These are phyloP conservation scores for Cenchrus purpureus DNA, from an alignment of 176 grass and related monocot species.

Conservation along the genomic window DNA sequence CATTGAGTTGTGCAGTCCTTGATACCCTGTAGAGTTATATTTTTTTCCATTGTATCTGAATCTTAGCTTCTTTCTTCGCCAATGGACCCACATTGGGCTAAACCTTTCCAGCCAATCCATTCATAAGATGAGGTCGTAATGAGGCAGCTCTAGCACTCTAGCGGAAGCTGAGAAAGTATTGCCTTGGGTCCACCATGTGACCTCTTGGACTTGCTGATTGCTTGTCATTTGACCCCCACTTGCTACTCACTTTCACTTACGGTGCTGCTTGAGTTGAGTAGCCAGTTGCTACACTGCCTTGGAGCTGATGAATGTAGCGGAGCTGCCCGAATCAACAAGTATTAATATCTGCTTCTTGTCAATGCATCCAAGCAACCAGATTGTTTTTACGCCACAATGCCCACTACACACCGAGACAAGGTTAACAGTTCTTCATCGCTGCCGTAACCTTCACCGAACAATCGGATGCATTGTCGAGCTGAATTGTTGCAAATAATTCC, in stretches of 20 bases:
- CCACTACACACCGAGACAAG: fast-evolving
- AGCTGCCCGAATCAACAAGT: background rate
- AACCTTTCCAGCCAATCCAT: background rate
- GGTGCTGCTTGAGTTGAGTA: too few relatives aligned
- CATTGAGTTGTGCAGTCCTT: background rate
- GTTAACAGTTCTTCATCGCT: background rate
- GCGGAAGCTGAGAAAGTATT: background rate
- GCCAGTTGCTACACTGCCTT: fast-evolving
- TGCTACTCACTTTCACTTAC: background rate
- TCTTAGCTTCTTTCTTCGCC: fast-evolving
- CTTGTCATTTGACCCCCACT: fast-evolving
- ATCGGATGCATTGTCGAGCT: too few relatives aligned
- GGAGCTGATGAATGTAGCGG: background rate
- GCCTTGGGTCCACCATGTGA: background rate
- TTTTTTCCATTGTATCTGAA: fast-evolving
- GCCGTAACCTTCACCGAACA: background rate
- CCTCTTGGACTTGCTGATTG: fast-evolving
- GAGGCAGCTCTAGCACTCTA: fast-evolving
- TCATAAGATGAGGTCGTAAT: background rate
- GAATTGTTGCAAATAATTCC: too few relatives aligned
- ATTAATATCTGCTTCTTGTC: background rate
- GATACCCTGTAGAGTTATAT: background rate
- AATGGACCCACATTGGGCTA: background rate
- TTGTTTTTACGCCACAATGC: background rate
- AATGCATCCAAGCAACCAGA: fast-evolving